Base-by-base conservation (phyloP, 352 stramenopile genomes). In the Saprolegnia diclina region DNA sequence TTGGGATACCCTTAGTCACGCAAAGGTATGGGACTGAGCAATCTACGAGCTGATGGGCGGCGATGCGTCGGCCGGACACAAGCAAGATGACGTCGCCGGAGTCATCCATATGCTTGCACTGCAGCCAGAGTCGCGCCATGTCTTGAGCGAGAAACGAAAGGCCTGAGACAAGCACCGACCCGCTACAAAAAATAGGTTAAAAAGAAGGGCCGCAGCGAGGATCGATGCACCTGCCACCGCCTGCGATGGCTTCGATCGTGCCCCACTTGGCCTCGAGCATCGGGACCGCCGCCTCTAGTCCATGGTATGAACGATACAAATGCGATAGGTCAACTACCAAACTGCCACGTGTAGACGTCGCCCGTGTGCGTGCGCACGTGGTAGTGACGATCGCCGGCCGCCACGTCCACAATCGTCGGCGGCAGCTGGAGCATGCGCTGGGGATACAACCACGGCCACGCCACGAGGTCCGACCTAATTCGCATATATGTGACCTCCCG, bases 41-140 rank as follows among this genome's bases (percentile, higher is more conserved):
- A 35, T 35, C 29, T 71, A 71, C 66, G 40, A 72, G 45, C 59
- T 72, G 56, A 26, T 72, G 66, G 7, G 56, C 66, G 10, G 19
- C 11, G 14, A 72, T 37, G 29, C 40, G 35, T 64, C 53, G 45
- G 0, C 66, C 66, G 14, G 53, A 65, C 35, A 46, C 66, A 9
- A 72, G 19, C 11, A 72, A 19, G 4, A 44, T 18, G 6, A 72
- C 21, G 29, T 72, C 66, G 50, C 64, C 18, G 13, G 11, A 37
- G 18, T 7, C 10, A 18, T 54, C 46, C 24, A 54, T 54, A 2
- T 2, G 2, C 46, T 54, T 54, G 46, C 45, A 44, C 16, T 67
- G 18, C 1, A 29, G 22, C 29, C 21, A 40, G 32, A 67, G 45
- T 2, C 21, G 35, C 3, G 19, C 13, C 38, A 67, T 67, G 32